Percentiles rank a stretch among this genome's conserved stretches.
These are phyloP conservation scores for Blastobotrys raffinosifermentans DNA, from an alignment of 1,139 yeast species.

Conservation along the genomic window DNA sequence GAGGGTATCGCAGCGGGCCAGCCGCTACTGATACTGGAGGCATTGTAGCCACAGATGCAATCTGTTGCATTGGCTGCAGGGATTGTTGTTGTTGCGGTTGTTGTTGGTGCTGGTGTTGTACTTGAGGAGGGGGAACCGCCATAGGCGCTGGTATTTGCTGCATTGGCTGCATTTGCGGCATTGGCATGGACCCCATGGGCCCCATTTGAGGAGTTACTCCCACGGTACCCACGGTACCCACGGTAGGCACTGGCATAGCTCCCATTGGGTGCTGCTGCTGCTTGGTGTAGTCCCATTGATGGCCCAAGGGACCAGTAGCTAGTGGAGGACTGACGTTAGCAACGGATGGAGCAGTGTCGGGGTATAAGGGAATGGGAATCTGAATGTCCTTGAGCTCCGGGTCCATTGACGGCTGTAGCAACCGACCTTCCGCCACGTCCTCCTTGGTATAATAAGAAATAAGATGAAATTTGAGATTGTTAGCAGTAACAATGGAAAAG, in stretches of 20 bases:
- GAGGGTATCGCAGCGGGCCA: no score
- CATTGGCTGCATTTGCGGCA: no score
- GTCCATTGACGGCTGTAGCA: conserved; percentile 40
- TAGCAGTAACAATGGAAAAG: conserved; percentile 46
- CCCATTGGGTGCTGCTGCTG: not conserved
- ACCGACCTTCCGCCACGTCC: conserved; percentile 28
- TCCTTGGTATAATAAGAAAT: conserved; percentile 45
- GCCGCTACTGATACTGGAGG: no score
- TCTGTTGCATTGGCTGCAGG: no score
- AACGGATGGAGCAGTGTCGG: conserved; percentile 30
- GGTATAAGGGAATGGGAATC: conserved; percentile 37
- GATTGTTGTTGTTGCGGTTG: no score
- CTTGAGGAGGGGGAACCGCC: no score
- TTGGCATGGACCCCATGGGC: no score
- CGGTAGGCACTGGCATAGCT: not conserved
- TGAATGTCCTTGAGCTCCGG: conserved; percentile 31
- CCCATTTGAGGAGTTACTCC: not conserved
- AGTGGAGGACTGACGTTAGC: conserved; percentile 26
- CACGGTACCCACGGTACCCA: not conserved
- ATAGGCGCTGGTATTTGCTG: no score
- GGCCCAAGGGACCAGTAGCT: conserved; percentile 16
- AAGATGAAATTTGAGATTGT: conserved; percentile 48
- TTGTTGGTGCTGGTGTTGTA: no score
- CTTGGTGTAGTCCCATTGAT: no score
- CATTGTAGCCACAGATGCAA: no score